Evolutionary conservation across 352 stramenopile genomes (phyloP).

Genomic region (Pythium volutum): DNA sequence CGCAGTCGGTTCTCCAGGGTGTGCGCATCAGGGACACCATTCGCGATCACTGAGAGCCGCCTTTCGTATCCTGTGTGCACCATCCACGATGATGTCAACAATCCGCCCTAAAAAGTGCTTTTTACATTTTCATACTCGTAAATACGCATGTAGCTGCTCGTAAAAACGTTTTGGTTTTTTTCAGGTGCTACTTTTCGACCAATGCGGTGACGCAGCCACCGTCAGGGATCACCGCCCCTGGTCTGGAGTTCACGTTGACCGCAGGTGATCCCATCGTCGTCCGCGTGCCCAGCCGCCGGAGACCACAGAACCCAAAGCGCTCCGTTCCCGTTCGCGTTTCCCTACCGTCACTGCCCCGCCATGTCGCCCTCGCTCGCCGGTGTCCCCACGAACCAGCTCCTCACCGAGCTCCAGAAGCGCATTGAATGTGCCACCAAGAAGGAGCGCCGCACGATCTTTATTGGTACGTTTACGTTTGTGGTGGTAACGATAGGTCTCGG

Average conservation of each 20-base stretch:
- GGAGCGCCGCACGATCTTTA: conserved; percentile 94
- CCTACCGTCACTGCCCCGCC: not conserved
- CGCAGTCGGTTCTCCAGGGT: no score
- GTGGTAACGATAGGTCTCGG: no score
- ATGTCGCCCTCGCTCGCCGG: conserved; percentile 65
- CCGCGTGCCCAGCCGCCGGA: not conserved
- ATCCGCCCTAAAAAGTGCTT: not conserved
- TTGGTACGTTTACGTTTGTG: conserved; percentile 60
- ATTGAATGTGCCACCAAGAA: conserved; percentile 91
- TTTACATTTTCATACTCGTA: conserved; percentile 5
- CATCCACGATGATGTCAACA: not conserved
- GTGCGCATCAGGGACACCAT: no score
- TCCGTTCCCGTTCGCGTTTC: not conserved
- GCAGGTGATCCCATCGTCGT: conserved; percentile 10
- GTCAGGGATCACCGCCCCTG: conserved; percentile 1
- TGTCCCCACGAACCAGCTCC: conserved; percentile 79
- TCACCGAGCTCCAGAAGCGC: conserved; percentile 91
- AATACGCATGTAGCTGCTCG: conserved; percentile 4
- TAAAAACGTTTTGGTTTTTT: conserved; percentile 14
- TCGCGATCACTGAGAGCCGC: no score
- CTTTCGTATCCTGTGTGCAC: no score
- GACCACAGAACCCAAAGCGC: conserved; percentile 25
- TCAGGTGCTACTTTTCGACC: conserved; percentile 15
- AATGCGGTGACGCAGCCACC: conserved; percentile 17
- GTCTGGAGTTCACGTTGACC: not conserved